phyloP scores from a whole-genome alignment of 495 filamentous ascomycete genomes.

The Annulohypoxylon moriforme region DNA sequence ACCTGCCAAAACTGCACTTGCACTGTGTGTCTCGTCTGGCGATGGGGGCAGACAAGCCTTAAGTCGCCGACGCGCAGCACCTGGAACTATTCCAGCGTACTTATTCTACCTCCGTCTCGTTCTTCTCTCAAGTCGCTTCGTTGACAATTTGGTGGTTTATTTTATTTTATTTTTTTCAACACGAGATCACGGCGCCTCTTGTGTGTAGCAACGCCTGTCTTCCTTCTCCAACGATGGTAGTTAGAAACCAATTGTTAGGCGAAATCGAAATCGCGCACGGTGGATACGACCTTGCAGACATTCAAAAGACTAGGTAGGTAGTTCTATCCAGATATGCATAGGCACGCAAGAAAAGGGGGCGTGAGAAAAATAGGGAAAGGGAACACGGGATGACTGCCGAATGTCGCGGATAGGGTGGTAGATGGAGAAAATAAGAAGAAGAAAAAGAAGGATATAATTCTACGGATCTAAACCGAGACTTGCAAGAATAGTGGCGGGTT shows the following conservation, averaged over 20 bases:
- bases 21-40: slow-evolving; percentile 30
- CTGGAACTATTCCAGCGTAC: slow-evolving; percentile 2
- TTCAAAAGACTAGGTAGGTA: slow-evolving; percentile 43
- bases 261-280: slow-evolving; percentile 47
- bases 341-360: slow-evolving; percentile 12
- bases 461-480: slow-evolving; percentile 43
- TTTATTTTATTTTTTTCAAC: slow-evolving; percentile 4
- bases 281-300: slow-evolving; percentile 45
- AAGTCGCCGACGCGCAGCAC: slow-evolving; percentile 20
- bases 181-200: slow-evolving; percentile 18
- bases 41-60: slow-evolving; percentile 12
- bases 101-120: slow-evolving; percentile 13
- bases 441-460: slow-evolving; percentile 42
- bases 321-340: slow-evolving; percentile 43
- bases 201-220: slow-evolving; percentile 32
- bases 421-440: slow-evolving; percentile 10
- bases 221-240: slow-evolving; percentile 28
- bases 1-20: slow-evolving; percentile 14
- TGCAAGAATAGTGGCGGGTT: slow-evolving; percentile 34
- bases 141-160: background rate
- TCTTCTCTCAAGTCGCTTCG: background rate
- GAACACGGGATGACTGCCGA: slow-evolving; percentile 20
- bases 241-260: slow-evolving; percentile 34
- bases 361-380: background rate
- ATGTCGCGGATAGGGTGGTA: slow-evolving; percentile 2